Evolutionary conservation across 805 yeast species (phyloP).

Genomic region (Yamadazyma insecticola): DNA sequence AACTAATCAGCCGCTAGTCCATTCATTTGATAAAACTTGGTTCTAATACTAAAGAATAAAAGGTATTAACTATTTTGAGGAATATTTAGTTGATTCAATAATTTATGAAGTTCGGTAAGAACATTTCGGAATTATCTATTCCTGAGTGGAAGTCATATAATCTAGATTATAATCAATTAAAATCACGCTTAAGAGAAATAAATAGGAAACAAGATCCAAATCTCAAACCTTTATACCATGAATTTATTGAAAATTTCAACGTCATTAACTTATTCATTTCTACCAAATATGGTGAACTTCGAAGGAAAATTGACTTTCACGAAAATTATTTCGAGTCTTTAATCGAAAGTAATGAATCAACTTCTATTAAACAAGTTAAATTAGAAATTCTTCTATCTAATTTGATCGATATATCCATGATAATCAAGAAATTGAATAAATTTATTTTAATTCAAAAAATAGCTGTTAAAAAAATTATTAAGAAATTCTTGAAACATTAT

Average conservation of each 20-base stretch:
- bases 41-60: too few relatives aligned
- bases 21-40: too few relatives aligned
- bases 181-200: constrained; percentile 55
- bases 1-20: too few relatives aligned
- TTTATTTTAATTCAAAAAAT: constrained; percentile 71
- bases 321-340: constrained; percentile 14
- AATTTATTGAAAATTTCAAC: constrained; percentile 57
- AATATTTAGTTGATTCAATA: background rate
- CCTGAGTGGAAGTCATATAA: constrained; percentile 87
- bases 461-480: constrained; percentile 66
- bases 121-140: constrained; percentile 67
- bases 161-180: constrained; percentile 76
- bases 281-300: constrained; percentile 65
- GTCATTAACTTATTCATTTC: constrained; percentile 57
- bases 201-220: constrained; percentile 28
- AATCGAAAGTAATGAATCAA: constrained; percentile 1
- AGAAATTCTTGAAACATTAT: constrained; percentile 56
- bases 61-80: too few relatives aligned
- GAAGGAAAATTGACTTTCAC: constrained; percentile 37
- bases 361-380: constrained; percentile 9
- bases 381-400: constrained; percentile 20
- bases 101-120: constrained; percentile 82
- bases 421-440: constrained; percentile 61
- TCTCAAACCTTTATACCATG: constrained; percentile 29
- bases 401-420: constrained; percentile 40